Evolutionary conservation across 228 moss, liverwort and hornwort genomes (phyloP).

Genomic region (Sphagnum magellanicum): DNA sequence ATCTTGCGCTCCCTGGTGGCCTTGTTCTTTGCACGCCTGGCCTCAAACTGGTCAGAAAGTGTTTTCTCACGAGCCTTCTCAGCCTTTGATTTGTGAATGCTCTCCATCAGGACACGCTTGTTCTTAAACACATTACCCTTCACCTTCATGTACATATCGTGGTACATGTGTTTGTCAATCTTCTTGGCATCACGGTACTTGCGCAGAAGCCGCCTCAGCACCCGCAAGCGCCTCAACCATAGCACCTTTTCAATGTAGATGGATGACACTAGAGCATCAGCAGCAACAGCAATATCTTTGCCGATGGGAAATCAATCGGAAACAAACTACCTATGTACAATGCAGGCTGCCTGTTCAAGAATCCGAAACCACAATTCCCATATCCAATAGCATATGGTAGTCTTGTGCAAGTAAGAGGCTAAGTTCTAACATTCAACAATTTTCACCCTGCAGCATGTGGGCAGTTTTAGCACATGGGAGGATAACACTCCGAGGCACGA

Average conservation of each 20-base stretch:
- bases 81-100: constrained; percentile 87
- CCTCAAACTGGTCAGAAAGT: constrained; percentile 78
- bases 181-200: constrained; percentile 88
- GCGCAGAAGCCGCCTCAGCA: constrained; percentile 68
- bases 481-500: no score
- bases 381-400: no score
- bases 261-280: no score
- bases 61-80: constrained; percentile 85
- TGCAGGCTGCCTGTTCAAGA: no score
- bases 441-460: no score
- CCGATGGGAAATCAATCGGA: no score
- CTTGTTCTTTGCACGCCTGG: constrained; percentile 83
- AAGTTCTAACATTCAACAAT: no score
- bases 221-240: constrained; percentile 79
- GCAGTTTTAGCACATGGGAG: no score
- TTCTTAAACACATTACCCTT: constrained; percentile 92
- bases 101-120: constrained; percentile 90
- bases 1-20: constrained; percentile 68
- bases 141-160: constrained; percentile 96
- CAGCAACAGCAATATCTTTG: no score
- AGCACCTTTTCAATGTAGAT: constrained; percentile 27
- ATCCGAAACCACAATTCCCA: no score
- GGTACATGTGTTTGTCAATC: constrained; percentile 84
- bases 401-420: no score
- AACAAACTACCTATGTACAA: no score